Percentiles rank a stretch among this genome's conserved stretches.
These are phyloP conservation scores for Zygoascus biomembranicola DNA, from an alignment of 805 yeast genomes.

Conservation along the genomic window DNA sequence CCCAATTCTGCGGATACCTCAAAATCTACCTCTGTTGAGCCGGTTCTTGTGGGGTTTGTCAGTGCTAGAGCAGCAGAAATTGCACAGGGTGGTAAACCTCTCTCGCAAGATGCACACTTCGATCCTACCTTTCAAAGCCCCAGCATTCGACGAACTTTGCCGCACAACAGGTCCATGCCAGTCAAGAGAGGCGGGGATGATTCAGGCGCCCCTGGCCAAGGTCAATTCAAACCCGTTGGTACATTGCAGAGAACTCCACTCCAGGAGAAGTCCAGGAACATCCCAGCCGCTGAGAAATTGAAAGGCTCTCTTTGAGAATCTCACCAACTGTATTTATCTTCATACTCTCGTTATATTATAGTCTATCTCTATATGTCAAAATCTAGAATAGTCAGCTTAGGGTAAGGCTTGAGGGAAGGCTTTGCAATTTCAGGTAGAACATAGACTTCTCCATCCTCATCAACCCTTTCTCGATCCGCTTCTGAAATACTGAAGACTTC, in stretches of 20 bases:
- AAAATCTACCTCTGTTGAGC: background rate
- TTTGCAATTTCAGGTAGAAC: conserved; percentile 66
- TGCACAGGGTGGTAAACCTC: conserved; percentile 17
- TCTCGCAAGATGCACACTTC: conserved; percentile 17
- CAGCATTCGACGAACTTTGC: conserved; percentile 21
- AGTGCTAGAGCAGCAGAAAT: conserved; percentile 24
- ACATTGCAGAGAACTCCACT: background rate
- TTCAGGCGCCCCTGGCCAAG: background rate
- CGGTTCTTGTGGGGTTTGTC: conserved; percentile 17
- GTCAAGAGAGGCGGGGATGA: conserved; percentile 5
- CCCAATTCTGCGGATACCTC: background rate
- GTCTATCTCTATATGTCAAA: background rate
- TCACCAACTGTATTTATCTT: background rate
- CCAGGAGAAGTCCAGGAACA: background rate
- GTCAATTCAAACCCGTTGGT: background rate
- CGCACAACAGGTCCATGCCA: conserved; percentile 22
- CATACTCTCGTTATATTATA: background rate
- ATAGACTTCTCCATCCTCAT: conserved; percentile 81
- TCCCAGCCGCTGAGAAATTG: background rate
- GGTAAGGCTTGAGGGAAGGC: conserved; percentile 56
- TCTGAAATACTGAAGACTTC: conserved; percentile 74
- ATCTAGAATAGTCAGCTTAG: conserved; percentile 9
- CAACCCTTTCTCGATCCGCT: conserved; percentile 78
- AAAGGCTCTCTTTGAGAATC: background rate
- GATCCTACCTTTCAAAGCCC: conserved; percentile 21